Conservation (phyloP, 2,329 filamentous ascomycete genomes). For the Sporothrix brasiliensis region DNA sequence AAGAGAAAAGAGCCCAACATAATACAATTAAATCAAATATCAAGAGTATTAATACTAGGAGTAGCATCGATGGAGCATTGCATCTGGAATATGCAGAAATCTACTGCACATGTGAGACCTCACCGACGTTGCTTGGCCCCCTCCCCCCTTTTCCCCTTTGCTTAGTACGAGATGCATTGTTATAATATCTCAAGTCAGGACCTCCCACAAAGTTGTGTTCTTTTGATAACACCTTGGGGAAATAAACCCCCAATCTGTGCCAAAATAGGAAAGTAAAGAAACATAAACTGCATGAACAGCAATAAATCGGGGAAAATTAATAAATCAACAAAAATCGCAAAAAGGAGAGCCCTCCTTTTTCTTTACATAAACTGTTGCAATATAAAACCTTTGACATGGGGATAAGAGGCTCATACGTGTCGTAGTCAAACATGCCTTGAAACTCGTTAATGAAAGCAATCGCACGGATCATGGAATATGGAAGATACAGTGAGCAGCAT, state of each 20-base stretch:
- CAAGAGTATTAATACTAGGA: too few relatives aligned
- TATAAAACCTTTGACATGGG: too few relatives aligned
- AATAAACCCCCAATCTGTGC: not conserved
- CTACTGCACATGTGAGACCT: too few relatives aligned
- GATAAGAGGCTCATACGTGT: not conserved
- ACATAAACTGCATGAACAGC: not conserved
- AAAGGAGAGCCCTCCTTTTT: too few relatives aligned
- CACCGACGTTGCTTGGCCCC: too few relatives aligned
- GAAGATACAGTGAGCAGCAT: not conserved
- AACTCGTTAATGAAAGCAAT: not conserved
- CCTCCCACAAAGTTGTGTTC: not conserved
- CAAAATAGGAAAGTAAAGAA: constrained; percentile 3
- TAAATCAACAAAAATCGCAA: not conserved
- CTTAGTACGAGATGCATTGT: not conserved
- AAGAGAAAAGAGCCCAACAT: too few relatives aligned
- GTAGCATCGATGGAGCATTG: too few relatives aligned
- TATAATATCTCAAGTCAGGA: not conserved
- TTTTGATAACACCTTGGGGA: not conserved
- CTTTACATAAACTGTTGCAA: too few relatives aligned
- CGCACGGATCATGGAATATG: not conserved
- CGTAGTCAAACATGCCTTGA: not conserved
- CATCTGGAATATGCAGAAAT: too few relatives aligned
- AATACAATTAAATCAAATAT: too few relatives aligned
- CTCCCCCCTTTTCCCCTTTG: too few relatives aligned
- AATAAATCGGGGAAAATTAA: not conserved